These are phyloP conservation scores for Mollisiaceae sp. DNA, from an alignment of 2,329 filamentous ascomycete species.

Conservation along the genomic window DNA sequence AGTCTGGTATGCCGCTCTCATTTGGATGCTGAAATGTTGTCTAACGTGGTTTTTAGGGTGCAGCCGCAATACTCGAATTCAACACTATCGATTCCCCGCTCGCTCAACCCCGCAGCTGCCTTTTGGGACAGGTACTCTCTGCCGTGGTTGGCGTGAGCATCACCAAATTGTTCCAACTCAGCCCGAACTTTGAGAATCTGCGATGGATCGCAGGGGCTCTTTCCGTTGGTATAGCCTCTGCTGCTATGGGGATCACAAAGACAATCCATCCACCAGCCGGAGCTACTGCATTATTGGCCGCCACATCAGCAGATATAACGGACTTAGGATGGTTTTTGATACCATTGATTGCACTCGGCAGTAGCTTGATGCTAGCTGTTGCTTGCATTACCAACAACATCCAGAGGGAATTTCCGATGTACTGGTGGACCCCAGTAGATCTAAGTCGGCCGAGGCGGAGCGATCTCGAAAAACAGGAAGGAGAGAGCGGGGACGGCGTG, in stretches of 20 bases:
- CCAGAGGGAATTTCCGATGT: slow-evolving; percentile 65
- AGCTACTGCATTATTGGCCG: slow-evolving; percentile 73
- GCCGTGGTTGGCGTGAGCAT: slow-evolving; percentile 65
- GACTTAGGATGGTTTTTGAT: slow-evolving; percentile 72
- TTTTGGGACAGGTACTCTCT: slow-evolving; percentile 70
- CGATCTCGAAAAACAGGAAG: slow-evolving; percentile 7
- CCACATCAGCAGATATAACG: slow-evolving; percentile 59
- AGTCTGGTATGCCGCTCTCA: slow-evolving; percentile 64
- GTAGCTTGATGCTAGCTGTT: slow-evolving; percentile 62
- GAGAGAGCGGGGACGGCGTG: slow-evolving; percentile 9
- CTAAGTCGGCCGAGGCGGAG: slow-evolving; percentile 9
- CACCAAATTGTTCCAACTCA: slow-evolving; percentile 65
- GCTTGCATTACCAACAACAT: slow-evolving; percentile 74
- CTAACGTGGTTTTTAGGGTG: slow-evolving; percentile 51
- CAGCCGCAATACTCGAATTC: slow-evolving; percentile 77
- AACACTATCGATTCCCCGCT: slow-evolving; percentile 74
- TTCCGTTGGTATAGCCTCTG: slow-evolving; percentile 66
- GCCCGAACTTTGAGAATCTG: slow-evolving; percentile 54
- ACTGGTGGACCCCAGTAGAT: slow-evolving; percentile 65
- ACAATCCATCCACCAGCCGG: slow-evolving; percentile 59
- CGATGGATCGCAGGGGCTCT: slow-evolving; percentile 70
- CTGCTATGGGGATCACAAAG: slow-evolving; percentile 71
- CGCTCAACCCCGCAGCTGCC: slow-evolving; percentile 72
- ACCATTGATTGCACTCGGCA: slow-evolving; percentile 65
- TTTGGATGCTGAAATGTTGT: background rate